Evolutionary conservation across 768 basidiomycete genomes (phyloP).

Genomic region (Strobilomyces confusus): DNA sequence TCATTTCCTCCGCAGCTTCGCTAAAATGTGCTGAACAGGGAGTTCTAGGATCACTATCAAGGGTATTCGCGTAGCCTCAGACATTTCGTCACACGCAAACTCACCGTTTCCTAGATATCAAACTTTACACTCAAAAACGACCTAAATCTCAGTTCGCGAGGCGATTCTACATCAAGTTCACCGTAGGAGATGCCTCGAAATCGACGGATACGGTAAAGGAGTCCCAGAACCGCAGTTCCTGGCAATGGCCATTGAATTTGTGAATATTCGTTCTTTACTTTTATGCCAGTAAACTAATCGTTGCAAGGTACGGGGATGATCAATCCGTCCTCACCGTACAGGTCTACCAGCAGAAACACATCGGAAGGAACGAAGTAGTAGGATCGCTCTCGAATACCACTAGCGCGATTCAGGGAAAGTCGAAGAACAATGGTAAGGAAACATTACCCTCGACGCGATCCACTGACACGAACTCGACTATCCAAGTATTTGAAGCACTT

Average conservation of each 20-base stretch:
- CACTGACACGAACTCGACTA: not conserved
- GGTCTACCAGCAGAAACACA: too few species aligned
- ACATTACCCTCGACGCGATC: not conserved
- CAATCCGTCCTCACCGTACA: too few species aligned
- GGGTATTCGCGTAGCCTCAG: not conserved
- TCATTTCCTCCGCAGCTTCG: too few species aligned
- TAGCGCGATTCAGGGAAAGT: too few species aligned
- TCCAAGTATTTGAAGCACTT: not conserved
- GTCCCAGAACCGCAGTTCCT: not conserved
- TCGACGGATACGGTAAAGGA: not conserved
- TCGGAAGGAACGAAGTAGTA: too few species aligned
- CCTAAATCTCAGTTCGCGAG: not conserved
- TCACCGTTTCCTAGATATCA: not conserved
- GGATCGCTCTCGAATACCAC: too few species aligned
- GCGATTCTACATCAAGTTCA: not conserved
- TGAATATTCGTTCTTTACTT: not conserved
- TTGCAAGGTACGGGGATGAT: too few species aligned
- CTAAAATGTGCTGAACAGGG: too few species aligned
- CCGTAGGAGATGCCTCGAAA: not conserved
- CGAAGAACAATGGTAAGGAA: too few species aligned
- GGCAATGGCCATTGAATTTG: not conserved
- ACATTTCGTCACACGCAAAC: not conserved
- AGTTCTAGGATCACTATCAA: constrained; percentile 3
- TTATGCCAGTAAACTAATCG: not conserved
- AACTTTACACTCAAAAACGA: not conserved